These are phyloP conservation scores for Lichtheimia hyalospora DNA, from an alignment of 371 early-diverging fungal genomes.

Conservation along the genomic window DNA sequence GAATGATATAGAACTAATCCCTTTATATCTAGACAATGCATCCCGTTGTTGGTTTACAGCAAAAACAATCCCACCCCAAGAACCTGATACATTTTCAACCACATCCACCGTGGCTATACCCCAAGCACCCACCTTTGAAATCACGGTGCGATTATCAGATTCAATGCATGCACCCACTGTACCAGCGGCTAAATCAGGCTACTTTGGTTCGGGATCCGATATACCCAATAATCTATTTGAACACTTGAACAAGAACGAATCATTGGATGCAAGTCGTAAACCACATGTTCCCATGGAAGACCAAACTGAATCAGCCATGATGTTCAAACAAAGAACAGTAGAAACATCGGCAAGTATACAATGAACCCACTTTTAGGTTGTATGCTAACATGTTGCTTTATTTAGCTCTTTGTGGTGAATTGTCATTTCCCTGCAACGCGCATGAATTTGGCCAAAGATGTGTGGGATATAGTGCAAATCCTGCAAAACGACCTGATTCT, in stretches of 20 bases:
- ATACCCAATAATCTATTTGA: constrained; percentile 40
- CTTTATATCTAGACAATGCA: constrained; percentile 15
- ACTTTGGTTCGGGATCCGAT: constrained; percentile 39
- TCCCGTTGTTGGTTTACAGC: constrained; percentile 47
- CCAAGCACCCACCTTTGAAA: constrained; percentile 42
- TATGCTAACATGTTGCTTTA: background rate
- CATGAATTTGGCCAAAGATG: constrained; percentile 55
- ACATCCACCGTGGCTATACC: constrained; percentile 3
- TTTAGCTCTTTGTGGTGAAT: constrained; percentile 58
- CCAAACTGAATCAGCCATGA: constrained; percentile 61
- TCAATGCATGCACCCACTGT: constrained; percentile 10
- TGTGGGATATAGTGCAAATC: constrained; percentile 67
- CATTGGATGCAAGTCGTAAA: constrained; percentile 51
- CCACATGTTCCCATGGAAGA: constrained; percentile 52
- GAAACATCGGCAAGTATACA: constrained; percentile 56
- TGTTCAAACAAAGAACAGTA: constrained; percentile 63
- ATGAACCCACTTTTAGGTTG: background rate
- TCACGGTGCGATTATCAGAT: constrained; percentile 39
- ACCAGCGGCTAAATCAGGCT: constrained; percentile 21
- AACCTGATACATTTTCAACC: background rate
- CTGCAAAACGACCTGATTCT: constrained; percentile 69
- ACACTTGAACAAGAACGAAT: constrained; percentile 29
- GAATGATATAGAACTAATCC: background rate
- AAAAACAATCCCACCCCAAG: constrained; percentile 17
- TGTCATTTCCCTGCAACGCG: constrained; percentile 68